Evolutionary conservation across 2,329 filamentous ascomycete genomes (phyloP).

Genomic region (Apiospora aurea): DNA sequence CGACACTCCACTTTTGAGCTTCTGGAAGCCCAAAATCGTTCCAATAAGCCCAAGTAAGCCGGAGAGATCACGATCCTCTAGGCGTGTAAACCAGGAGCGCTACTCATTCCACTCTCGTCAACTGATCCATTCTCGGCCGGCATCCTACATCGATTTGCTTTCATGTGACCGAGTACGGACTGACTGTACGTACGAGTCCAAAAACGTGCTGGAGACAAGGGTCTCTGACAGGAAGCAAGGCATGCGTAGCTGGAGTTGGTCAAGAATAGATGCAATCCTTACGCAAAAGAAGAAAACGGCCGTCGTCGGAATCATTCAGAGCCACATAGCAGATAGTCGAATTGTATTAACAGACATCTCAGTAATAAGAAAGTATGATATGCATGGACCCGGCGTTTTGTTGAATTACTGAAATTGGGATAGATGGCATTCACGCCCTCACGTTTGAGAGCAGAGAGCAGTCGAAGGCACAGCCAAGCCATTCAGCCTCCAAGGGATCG

Average conservation of each 20-base stretch:
- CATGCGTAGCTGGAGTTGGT: not conserved
- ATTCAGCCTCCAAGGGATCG: constrained; percentile 13
- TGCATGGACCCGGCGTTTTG: not conserved
- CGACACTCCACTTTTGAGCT: constrained; percentile 1
- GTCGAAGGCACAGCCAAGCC: not conserved
- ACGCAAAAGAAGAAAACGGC: not conserved
- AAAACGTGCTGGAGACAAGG: not conserved
- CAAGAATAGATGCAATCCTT: not conserved
- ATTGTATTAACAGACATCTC: not conserved
- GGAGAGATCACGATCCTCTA: not conserved
- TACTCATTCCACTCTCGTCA: not conserved
- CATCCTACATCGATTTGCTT: not conserved
- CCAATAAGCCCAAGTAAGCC: not conserved
- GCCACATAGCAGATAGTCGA: not conserved
- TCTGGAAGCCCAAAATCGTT: constrained; percentile 16
- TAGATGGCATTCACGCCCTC: not conserved
- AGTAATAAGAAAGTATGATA: not conserved
- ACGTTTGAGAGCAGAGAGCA: not conserved
- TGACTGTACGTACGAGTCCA: not conserved
- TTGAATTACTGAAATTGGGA: not conserved
- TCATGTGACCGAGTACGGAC: not conserved
- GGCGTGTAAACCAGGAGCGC: not conserved
- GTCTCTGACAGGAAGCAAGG: not conserved
- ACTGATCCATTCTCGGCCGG: not conserved
- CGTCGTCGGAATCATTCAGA: not conserved